Base-by-base conservation (phyloP, 1,139 yeast species). In the Taphrina communis region DNA sequence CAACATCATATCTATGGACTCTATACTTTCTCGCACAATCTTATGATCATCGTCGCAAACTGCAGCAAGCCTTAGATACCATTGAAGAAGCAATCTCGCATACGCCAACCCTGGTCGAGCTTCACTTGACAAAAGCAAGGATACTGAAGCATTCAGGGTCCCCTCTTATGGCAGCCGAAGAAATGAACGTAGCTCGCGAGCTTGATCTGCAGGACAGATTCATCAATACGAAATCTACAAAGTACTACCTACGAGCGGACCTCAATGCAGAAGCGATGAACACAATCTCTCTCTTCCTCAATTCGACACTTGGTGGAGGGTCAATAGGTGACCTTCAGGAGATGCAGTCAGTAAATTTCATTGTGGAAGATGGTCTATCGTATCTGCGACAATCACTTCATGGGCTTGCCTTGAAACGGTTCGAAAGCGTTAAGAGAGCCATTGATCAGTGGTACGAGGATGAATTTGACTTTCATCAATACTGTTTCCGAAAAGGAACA, bases 381-480 rank as follows among this genome's bases (percentile, higher is more conserved):
- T 66, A 83, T 90, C 73, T 73, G 81, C 46, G 72, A 80, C 36
- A 83, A 82, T 67, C 71, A 75, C 51, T 66, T 12, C 60, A 51
- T 74, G 97, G 96, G 0, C 80, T 94, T 73, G 87, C 97, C 0
- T 79, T 92, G 73, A 95, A 95, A 78, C 84, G 99, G 75, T 91
- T 84, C 76, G 78, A 81, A 51, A 87, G 92, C 0, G 83, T 92
- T 44, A 81, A 86, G 66, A 86, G 86, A 52, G 66, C 68, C 14
- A 91, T 87, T 78, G 83, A 85, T 65, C 89, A 86, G 70, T 91
- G 88, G 78, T 85, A 82, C 76, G 86, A 85, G 72, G 99, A 95
- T 76, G 97, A 94, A 79, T 85, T 89, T 74, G 99, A 94, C 77
- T 94, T 94, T 87, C 99, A 94, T 78, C 88, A 89, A 58, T 94